Percentiles rank a stretch among this genome's conserved stretches.
Conservation (phyloP, 345 rosid species). For the Arabidopsis suecica region DNA sequence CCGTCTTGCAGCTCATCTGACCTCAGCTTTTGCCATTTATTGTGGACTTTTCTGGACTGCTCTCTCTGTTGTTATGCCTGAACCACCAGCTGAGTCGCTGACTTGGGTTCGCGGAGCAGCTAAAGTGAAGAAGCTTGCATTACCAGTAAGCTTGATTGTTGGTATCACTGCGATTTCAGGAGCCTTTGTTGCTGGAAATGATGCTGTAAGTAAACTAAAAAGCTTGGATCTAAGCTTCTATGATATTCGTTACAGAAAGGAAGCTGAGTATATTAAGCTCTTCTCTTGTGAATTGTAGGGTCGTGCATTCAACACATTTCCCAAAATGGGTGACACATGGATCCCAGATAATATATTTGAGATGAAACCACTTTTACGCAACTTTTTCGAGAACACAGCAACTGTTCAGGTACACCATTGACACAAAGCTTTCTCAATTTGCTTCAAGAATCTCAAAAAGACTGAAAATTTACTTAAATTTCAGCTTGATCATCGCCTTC, state of each 20-base stretch:
- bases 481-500: constrained; percentile 91
- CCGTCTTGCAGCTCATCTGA: constrained; percentile 92
- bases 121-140: constrained; percentile 79
- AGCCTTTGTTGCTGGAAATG: constrained; percentile 97
- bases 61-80: constrained; percentile 90
- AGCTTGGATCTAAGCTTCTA: neutral
- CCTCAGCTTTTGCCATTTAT: constrained; percentile 91
- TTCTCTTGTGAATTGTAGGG: constrained; percentile 65
- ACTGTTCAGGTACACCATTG: constrained; percentile 71
- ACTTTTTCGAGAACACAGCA: constrained; percentile 92
- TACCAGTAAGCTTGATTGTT: constrained; percentile 82
- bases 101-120: constrained; percentile 87
- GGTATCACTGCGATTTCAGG: constrained; percentile 92
- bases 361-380: constrained; percentile 82
- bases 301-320: constrained; percentile 86
- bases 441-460: neutral
- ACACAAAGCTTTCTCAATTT: constrained; percentile 6
- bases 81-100: constrained; percentile 88
- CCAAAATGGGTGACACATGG: constrained; percentile 95
- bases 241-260: neutral
- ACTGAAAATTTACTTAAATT: constrained; percentile 8
- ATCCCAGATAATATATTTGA: constrained; percentile 78
- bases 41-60: constrained; percentile 95
- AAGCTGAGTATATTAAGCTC: constrained; percentile 10
- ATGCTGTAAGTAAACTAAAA: constrained; percentile 64